phyloP scores from a whole-genome alignment of 441 rosid species.

The Cnidoscolus chayamansa region DNA sequence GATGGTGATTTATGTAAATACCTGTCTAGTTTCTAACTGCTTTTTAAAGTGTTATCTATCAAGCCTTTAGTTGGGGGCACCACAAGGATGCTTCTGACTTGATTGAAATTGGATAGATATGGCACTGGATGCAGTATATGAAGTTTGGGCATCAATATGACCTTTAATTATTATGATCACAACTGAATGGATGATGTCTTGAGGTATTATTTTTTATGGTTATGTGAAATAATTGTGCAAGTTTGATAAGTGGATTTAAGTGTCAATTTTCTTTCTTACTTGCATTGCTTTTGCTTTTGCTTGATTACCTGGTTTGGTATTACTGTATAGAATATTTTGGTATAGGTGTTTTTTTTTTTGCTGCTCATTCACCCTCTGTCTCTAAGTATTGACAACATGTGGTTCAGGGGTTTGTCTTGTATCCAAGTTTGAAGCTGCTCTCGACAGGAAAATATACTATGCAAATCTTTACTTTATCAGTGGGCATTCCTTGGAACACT shows the following conservation, averaged over 20 bases:
- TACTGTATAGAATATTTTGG: neutral
- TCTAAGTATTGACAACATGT: constrained; percentile 13
- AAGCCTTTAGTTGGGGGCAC: neutral
- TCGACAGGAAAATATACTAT: constrained; percentile 59
- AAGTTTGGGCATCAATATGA: neutral
- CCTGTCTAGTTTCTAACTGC: neutral
- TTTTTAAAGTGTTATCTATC: neutral
- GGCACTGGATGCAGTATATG: neutral
- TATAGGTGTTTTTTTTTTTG: neutral
- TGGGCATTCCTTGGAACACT: constrained; percentile 74
- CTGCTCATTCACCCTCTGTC: neutral
- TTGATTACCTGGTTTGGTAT: neutral
- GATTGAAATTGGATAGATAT: neutral
- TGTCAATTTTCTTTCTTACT: too few species aligned
- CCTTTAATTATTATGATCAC: neutral
- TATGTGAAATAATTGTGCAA: neutral
- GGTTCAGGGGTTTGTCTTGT: constrained; percentile 49
- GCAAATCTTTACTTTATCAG: constrained; percentile 53
- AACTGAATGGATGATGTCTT: neutral
- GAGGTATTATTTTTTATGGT: neutral
- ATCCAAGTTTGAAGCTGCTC: constrained; percentile 54
- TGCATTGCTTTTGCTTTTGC: too few species aligned
- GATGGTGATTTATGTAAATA: neutral
- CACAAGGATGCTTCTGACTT: neutral
- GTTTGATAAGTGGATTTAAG: neutral